phyloP scores from a whole-genome alignment of 2,329 filamentous ascomycete genomes.

The Fusarium anthophilum region DNA sequence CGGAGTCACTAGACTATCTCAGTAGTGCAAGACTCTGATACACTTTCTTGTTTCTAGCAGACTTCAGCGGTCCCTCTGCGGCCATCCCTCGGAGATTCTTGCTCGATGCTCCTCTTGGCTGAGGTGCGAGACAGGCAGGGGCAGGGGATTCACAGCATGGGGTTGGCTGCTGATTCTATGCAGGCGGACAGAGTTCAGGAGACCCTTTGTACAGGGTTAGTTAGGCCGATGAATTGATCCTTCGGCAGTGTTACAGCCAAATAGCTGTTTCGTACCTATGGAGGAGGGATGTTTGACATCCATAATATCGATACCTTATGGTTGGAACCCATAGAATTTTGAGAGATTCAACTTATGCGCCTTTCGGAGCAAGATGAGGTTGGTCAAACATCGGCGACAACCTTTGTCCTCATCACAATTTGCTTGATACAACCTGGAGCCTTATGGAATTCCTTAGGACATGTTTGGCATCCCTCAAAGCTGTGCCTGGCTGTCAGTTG shows the following conservation, averaged over 20 bases:
- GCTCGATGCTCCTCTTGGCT: slow-evolving; percentile 14
- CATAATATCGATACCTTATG: background rate
- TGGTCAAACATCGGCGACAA: background rate
- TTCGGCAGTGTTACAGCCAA: background rate
- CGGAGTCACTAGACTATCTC: background rate
- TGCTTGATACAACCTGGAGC: background rate
- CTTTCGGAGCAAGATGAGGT: background rate
- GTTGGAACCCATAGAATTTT: background rate
- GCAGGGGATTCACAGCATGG: slow-evolving; percentile 17
- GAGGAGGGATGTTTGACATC: background rate
- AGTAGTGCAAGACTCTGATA: background rate
- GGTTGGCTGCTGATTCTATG: slow-evolving; percentile 2
- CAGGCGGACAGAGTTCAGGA: slow-evolving; percentile 1
- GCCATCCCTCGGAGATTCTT: slow-evolving; percentile 31
- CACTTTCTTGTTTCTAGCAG: background rate
- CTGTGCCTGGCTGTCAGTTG: slow-evolving; percentile 16
- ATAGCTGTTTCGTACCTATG: background rate
- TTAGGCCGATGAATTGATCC: background rate
- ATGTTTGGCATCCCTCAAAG: background rate
- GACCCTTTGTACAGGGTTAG: slow-evolving; percentile 28
- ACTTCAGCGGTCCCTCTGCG: slow-evolving; percentile 16
- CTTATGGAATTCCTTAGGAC: background rate
- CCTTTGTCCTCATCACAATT: background rate
- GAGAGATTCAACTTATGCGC: background rate
- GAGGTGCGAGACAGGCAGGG: slow-evolving; percentile 14